phyloP scores from a whole-genome alignment of 1,139 yeast genomes.

The Ogataea hybrid region DNA sequence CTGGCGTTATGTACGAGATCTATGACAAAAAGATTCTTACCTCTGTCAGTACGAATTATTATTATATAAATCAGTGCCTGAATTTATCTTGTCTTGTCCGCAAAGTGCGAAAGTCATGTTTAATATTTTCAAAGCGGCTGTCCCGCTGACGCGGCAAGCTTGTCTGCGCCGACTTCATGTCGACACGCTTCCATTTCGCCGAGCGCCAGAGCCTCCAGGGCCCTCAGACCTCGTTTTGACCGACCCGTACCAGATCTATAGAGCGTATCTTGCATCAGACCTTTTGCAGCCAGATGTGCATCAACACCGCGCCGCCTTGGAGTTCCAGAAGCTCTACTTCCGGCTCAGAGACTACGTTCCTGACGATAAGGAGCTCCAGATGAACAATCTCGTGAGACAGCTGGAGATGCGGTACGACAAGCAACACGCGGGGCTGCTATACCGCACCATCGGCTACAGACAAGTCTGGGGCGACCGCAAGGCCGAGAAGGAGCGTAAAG shows the following conservation, averaged over 20 bases:
- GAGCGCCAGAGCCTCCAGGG: background rate
- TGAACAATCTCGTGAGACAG: slow-evolving; percentile 46
- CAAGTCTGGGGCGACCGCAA: slow-evolving; percentile 19
- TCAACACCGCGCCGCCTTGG: slow-evolving; percentile 62
- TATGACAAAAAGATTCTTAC: background rate
- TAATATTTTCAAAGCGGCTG: slow-evolving; percentile 8
- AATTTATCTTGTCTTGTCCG: slow-evolving; percentile 6
- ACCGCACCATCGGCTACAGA: slow-evolving; percentile 22
- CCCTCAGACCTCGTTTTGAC: slow-evolving; percentile 41
- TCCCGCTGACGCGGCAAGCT: background rate
- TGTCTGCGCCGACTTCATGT: background rate
- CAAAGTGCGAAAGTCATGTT: slow-evolving; percentile 6
- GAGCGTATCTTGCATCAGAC: slow-evolving; percentile 51
- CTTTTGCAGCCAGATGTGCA: slow-evolving; percentile 50
- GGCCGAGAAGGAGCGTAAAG: slow-evolving; percentile 21
- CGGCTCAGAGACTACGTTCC: slow-evolving; percentile 62
- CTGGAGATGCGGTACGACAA: slow-evolving; percentile 38
- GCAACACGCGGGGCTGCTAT: slow-evolving; percentile 11
- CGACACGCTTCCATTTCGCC: background rate
- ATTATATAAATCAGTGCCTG: background rate
- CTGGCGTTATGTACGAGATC: background rate
- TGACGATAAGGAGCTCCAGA: slow-evolving; percentile 47
- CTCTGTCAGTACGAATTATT: background rate
- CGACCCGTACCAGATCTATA: slow-evolving; percentile 62
- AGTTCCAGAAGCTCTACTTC: slow-evolving; percentile 59